A percentile compares a stretch with the other conserved stretches of the same genome.
phyloP scores from a whole-genome alignment of 1,284 basidiomycete genomes.

The Cerrena zonata region DNA sequence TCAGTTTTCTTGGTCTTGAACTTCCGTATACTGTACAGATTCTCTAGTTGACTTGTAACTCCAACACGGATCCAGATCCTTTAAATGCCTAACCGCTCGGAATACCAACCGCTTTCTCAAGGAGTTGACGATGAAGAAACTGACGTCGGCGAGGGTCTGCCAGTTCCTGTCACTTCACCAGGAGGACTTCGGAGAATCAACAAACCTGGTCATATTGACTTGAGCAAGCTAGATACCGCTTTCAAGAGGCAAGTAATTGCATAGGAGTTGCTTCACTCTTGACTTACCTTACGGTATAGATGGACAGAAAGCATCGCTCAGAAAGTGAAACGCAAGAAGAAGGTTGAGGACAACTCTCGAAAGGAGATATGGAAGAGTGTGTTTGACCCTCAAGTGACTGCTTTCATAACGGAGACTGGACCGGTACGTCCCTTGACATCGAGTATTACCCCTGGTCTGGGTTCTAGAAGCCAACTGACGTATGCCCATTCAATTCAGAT shows the following conservation, averaged over 20 bases:
- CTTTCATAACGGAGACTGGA: conserved; percentile 24
- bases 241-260: conserved; percentile 63
- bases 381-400: conserved; percentile 56
- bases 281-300: conserved; percentile 30
- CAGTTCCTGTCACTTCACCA: conserved; percentile 25
- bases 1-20: no score
- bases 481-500: conserved; percentile 32
- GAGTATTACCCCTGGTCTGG: no score
- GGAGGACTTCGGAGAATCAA: conserved; percentile 42
- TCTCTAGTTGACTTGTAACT: no score
- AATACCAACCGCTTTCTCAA: conserved; percentile 66
- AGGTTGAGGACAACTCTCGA: conserved; percentile 54
- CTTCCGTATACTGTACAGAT: no score
- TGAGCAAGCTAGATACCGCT: conserved; percentile 71
- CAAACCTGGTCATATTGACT: conserved; percentile 63
- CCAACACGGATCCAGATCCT: no score
- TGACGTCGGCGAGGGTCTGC: conserved; percentile 40
- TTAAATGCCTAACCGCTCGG: conserved; percentile 53
- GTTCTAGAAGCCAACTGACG: neutral
- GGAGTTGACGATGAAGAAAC: conserved; percentile 47
- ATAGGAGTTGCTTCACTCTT: conserved; percentile 1
- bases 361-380: conserved; percentile 75
- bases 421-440: conserved; percentile 34
- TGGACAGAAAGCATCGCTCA: conserved; percentile 83
- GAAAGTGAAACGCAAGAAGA: conserved; percentile 77